A percentile compares a stretch with the other conserved stretches of the same genome.
Evolutionary conservation across 257 asterid genomes (phyloP).

Genomic region (Anisodus acutangulus): DNA sequence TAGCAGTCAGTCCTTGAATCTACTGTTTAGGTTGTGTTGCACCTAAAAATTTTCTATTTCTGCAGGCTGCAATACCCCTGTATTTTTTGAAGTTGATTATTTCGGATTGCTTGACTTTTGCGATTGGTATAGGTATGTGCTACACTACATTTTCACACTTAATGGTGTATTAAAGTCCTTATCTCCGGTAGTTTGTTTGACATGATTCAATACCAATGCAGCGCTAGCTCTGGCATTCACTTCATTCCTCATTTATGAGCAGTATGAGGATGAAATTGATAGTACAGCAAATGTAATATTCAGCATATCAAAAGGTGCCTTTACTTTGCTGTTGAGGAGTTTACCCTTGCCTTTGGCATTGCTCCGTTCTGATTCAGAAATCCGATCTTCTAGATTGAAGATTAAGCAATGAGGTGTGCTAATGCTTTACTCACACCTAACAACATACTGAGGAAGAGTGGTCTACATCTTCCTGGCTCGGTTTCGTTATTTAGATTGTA

Average conservation of each 20-base stretch:
- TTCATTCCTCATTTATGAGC: constrained; percentile 74
- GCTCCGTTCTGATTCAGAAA: constrained; percentile 24
- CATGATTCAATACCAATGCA: constrained; percentile 47
- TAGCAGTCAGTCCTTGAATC: not conserved
- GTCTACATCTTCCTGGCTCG: constrained; percentile 13
- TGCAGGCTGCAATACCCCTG: constrained; percentile 64
- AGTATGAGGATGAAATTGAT: constrained; percentile 81
- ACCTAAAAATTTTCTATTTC: constrained; percentile 23
- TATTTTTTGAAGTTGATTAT: constrained; percentile 64
- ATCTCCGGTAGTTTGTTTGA: constrained; percentile 24
- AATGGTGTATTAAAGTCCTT: constrained; percentile 20
- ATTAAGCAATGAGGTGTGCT: constrained; percentile 23
- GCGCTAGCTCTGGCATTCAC: constrained; percentile 71
- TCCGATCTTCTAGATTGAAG: not conserved
- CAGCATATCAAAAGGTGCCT: constrained; percentile 28
- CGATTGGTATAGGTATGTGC: constrained; percentile 73
- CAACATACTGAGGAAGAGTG: not conserved
- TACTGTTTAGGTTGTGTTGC: constrained; percentile 1
- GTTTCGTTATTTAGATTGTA: constrained; percentile 2
- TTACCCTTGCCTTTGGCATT: constrained; percentile 33
- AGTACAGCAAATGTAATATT: constrained; percentile 31
- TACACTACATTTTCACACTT: constrained; percentile 12
- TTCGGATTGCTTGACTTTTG: constrained; percentile 53
- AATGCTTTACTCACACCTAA: constrained; percentile 4
- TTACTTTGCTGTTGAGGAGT: constrained; percentile 30